Percentiles rank a stretch among this genome's conserved stretches.
These are phyloP conservation scores for Phellinidium pouzarii DNA, from an alignment of 1,284 basidiomycete genomes.

Conservation along the genomic window DNA sequence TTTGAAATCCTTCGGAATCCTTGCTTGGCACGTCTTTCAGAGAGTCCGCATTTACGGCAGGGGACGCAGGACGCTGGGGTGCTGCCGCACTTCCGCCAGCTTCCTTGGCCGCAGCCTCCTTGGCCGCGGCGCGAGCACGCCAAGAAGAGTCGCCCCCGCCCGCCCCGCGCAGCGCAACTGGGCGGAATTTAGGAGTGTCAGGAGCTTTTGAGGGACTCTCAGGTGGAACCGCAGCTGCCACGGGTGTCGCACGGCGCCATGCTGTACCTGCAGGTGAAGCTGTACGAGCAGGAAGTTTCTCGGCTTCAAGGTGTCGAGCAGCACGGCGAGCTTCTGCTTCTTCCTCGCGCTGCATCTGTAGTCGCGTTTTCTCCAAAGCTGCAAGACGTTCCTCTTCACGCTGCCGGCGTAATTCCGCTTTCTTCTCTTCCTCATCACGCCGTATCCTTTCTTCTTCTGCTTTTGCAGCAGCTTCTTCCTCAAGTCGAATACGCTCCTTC, in stretches of 20 bases:
- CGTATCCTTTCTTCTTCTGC: slow-evolving; percentile 49
- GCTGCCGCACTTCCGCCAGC: slow-evolving; percentile 25
- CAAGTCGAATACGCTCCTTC: slow-evolving; percentile 44
- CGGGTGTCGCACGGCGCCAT: slow-evolving; percentile 34
- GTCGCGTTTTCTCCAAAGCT: slow-evolving; percentile 48
- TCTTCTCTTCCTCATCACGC: slow-evolving; percentile 55
- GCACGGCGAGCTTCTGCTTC: slow-evolving; percentile 60
- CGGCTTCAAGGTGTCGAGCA: slow-evolving; percentile 22
- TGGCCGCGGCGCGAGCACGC: too few relatives aligned
- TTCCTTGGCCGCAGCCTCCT: slow-evolving; percentile 20
- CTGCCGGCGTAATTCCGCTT: slow-evolving; percentile 44
- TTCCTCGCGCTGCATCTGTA: slow-evolving; percentile 71
- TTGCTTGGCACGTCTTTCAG: slow-evolving; percentile 26
- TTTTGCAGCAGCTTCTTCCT: slow-evolving; percentile 45
- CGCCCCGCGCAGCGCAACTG: slow-evolving; percentile 29
- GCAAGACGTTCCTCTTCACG: slow-evolving; percentile 66
- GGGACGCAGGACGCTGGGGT: slow-evolving; percentile 25
- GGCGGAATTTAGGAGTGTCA: slow-evolving; percentile 29
- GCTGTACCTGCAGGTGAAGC: slow-evolving; percentile 24
- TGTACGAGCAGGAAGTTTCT: slow-evolving; percentile 22
- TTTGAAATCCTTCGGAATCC: slow-evolving; percentile 69
- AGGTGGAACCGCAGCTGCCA: slow-evolving; percentile 29
- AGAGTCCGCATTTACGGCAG: slow-evolving; percentile 14
- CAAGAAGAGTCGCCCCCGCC: slow-evolving; percentile 18
- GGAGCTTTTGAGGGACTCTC: slow-evolving; percentile 36